phyloP scores from a whole-genome alignment of 1,139 yeast species.

The Protomyces lactucae-debilis region DNA sequence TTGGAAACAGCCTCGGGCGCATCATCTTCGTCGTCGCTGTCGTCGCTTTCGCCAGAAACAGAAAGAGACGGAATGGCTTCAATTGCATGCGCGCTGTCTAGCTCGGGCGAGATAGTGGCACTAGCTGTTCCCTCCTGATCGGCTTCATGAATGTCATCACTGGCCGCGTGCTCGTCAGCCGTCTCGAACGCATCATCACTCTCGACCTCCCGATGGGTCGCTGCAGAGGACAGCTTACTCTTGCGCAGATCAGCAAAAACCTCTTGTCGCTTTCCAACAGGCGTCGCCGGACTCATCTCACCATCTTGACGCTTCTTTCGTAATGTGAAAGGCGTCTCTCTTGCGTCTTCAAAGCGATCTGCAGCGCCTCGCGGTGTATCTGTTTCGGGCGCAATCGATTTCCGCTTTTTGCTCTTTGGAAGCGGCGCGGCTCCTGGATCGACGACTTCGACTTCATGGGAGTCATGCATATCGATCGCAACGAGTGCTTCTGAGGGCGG shows the following conservation, averaged over 20 bases:
- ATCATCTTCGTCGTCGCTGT: conserved; percentile 7
- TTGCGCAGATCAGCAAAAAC: background rate
- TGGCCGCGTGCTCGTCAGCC: background rate
- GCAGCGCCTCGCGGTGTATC: background rate
- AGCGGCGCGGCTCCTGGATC: background rate
- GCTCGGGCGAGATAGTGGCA: background rate
- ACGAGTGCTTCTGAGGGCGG: conserved; percentile 7
- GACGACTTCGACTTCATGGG: background rate
- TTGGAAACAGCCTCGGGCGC: conserved; percentile 23
- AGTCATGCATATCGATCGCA: background rate
- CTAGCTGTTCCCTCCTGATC: background rate
- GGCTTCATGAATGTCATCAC: background rate
- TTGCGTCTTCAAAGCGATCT: conserved; percentile 14
- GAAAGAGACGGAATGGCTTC: background rate
- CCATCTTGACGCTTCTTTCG: background rate
- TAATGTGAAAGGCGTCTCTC: conserved; percentile 14
- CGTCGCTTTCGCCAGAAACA: background rate
- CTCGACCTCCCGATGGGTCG: background rate
- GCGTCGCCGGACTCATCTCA: background rate
- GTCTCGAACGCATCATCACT: background rate
- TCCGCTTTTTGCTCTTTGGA: background rate
- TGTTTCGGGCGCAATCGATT: conserved; percentile 3
- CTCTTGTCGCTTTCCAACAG: background rate
- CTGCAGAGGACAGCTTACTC: background rate
- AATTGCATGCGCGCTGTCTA: background rate